Percentiles rank a stretch among this genome's conserved stretches.
Evolutionary conservation across 208 protist species (phyloP).

Genomic region (Trypanosoma conorhini): DNA sequence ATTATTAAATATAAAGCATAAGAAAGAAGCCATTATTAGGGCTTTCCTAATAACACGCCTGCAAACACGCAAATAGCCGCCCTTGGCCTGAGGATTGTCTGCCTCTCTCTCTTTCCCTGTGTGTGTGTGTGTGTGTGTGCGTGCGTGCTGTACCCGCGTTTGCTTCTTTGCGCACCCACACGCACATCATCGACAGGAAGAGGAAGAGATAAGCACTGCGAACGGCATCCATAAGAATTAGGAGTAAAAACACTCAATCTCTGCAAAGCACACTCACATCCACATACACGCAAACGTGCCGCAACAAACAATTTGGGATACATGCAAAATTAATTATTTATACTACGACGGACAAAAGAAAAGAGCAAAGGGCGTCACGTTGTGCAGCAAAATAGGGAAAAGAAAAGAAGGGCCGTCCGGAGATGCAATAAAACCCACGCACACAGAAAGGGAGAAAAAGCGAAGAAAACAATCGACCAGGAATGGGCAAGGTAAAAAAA

Average conservation of each 20-base stretch:
- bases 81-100: too few relatives aligned
- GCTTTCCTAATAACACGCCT: background rate
- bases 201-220: background rate
- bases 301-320: background rate
- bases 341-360: background rate
- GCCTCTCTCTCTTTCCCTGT: too few relatives aligned
- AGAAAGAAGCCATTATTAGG: too few relatives aligned
- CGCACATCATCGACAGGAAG: background rate
- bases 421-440: background rate
- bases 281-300: background rate
- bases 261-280: too few relatives aligned
- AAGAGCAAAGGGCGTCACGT: background rate
- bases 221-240: too few relatives aligned
- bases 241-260: too few relatives aligned
- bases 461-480: background rate
- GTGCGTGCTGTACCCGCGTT: too few relatives aligned
- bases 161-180: background rate
- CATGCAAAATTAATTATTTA: background rate
- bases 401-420: background rate
- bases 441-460: slow-evolving; percentile 1
- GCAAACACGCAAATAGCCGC: too few relatives aligned
- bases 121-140: background rate
- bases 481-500: background rate
- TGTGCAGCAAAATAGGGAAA: background rate
- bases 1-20: too few relatives aligned